A percentile compares a stretch with the other conserved stretches of the same genome.
phyloP scores from a whole-genome alignment of 352 stramenopile species.

The Phytophthora parvispora region DNA sequence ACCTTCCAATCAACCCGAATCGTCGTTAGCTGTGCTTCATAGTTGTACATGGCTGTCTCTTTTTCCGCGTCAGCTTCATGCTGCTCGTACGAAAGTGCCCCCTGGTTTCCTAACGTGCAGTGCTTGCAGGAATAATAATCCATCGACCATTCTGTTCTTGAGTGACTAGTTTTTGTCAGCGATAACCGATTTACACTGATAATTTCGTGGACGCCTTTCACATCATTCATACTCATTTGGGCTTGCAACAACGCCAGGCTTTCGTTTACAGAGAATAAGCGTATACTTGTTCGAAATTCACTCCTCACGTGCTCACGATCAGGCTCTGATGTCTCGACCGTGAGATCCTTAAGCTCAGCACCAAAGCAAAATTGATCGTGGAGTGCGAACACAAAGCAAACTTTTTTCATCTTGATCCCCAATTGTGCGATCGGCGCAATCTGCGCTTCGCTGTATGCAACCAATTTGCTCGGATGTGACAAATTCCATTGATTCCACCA shows the following conservation, averaged over 20 bases:
- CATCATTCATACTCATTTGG: slow-evolving; percentile 25
- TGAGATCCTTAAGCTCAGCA: slow-evolving; percentile 45
- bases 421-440: slow-evolving; percentile 80
- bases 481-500: slow-evolving; percentile 90
- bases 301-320: slow-evolving; percentile 45
- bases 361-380: slow-evolving; percentile 75
- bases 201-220: slow-evolving; percentile 53
- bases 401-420: slow-evolving; percentile 49
- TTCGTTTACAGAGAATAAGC: slow-evolving; percentile 50
- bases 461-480: slow-evolving; percentile 70
- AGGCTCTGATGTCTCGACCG: slow-evolving; percentile 43
- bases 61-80: slow-evolving; percentile 28
- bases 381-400: slow-evolving; percentile 68
- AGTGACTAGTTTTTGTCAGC: slow-evolving; percentile 60
- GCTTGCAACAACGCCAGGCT: slow-evolving; percentile 41
- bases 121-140: slow-evolving; percentile 61
- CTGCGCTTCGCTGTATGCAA: slow-evolving; percentile 52
- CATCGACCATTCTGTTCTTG: slow-evolving; percentile 56
- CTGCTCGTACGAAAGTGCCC: slow-evolving; percentile 21
- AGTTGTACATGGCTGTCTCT: slow-evolving; percentile 80
- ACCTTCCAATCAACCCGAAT: slow-evolving; percentile 63
- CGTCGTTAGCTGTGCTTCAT: slow-evolving; percentile 56
- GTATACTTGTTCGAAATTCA: slow-evolving; percentile 38
- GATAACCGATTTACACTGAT: slow-evolving; percentile 38
- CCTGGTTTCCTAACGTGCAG: slow-evolving; percentile 26